These are phyloP conservation scores for Termitomyces sp. DNA, from an alignment of 768 basidiomycete species.

Conservation along the genomic window DNA sequence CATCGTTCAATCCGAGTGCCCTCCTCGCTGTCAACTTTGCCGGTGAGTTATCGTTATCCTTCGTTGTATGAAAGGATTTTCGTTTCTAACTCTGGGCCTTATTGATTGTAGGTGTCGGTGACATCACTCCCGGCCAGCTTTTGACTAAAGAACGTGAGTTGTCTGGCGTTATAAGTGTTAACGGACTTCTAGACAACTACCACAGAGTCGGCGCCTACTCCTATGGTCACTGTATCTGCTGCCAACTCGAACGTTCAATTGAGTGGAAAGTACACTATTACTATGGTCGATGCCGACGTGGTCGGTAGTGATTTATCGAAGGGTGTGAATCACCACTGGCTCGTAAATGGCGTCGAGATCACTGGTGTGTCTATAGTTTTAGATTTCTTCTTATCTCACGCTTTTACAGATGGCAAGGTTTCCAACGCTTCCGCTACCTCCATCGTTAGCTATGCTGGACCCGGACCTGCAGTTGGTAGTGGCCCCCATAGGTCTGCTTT, in stretches of 20 bases:
- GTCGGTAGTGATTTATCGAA: slow-evolving; percentile 57
- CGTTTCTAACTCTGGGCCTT: slow-evolving; percentile 1
- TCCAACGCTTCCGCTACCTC: slow-evolving; percentile 40
- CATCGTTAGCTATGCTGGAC: slow-evolving; percentile 70
- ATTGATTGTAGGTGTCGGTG: slow-evolving; percentile 35
- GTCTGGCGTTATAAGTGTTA: background rate
- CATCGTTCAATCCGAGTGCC: slow-evolving; percentile 60
- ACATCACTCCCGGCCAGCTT: slow-evolving; percentile 54
- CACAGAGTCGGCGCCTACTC: slow-evolving; percentile 55
- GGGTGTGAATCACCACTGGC: slow-evolving; percentile 78
- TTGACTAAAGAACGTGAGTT: slow-evolving; percentile 56
- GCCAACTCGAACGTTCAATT: slow-evolving; percentile 45
- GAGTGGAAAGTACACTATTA: slow-evolving; percentile 56
- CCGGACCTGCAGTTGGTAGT: slow-evolving; percentile 62
- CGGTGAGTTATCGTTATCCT: slow-evolving; percentile 22
- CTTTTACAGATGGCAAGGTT: slow-evolving; percentile 31
- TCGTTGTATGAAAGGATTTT: background rate
- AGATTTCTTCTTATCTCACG: background rate
- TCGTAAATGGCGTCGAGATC: slow-evolving; percentile 63
- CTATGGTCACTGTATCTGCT: slow-evolving; percentile 49
- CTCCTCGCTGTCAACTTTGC: slow-evolving; percentile 50
- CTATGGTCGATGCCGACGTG: slow-evolving; percentile 73
- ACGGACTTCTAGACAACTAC: background rate
- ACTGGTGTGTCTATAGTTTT: slow-evolving; percentile 27
- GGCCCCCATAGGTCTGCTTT: slow-evolving; percentile 66